phyloP scores from a whole-genome alignment of 495 filamentous ascomycete genomes.

The Daldinia bambusicola region DNA sequence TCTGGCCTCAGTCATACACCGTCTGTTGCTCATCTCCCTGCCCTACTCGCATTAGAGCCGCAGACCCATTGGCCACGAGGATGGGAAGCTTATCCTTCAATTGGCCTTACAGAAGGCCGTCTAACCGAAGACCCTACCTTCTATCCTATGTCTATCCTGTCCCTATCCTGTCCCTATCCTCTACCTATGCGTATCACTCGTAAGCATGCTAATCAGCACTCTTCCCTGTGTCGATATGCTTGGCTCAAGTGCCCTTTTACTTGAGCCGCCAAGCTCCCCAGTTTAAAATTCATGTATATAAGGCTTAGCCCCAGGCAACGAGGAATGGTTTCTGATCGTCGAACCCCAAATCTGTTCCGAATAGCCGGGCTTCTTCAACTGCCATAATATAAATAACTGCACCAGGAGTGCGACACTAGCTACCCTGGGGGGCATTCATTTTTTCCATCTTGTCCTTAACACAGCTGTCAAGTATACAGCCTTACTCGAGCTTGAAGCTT shows the following conservation, averaged over 20 bases:
- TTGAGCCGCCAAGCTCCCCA: conserved; percentile 42
- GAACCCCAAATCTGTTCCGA: conserved; percentile 9
- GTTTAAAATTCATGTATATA: conserved; percentile 20
- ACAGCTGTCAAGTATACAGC: conserved; percentile 17
- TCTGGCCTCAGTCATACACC: conserved; percentile 39
- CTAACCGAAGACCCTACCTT: conserved; percentile 23
- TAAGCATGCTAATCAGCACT: conserved; percentile 34
- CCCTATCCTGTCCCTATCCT: not conserved
- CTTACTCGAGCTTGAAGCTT: conserved; percentile 35
- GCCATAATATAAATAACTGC: conserved; percentile 29
- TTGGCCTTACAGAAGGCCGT: conserved; percentile 32
- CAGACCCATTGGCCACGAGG: conserved; percentile 25
- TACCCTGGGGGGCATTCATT: conserved; percentile 44
- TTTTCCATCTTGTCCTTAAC: conserved; percentile 16
- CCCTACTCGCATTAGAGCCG: conserved; percentile 18
- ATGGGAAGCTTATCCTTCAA: conserved; percentile 33
- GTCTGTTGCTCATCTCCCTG: conserved; percentile 33
- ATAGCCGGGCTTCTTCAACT: conserved; percentile 7
- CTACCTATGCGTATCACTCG: conserved; percentile 2
- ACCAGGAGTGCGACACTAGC: conserved; percentile 38
- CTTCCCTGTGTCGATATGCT: conserved; percentile 10
- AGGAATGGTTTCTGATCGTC: conserved; percentile 5
- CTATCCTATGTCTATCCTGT: not conserved
- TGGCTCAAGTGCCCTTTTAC: conserved; percentile 30
- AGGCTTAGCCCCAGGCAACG: conserved; percentile 27